Percentiles rank a stretch among this genome's conserved stretches.
Evolutionary conservation across 306 rosid genomes (phyloP).

Genomic region (Leucaena leucocephala): DNA sequence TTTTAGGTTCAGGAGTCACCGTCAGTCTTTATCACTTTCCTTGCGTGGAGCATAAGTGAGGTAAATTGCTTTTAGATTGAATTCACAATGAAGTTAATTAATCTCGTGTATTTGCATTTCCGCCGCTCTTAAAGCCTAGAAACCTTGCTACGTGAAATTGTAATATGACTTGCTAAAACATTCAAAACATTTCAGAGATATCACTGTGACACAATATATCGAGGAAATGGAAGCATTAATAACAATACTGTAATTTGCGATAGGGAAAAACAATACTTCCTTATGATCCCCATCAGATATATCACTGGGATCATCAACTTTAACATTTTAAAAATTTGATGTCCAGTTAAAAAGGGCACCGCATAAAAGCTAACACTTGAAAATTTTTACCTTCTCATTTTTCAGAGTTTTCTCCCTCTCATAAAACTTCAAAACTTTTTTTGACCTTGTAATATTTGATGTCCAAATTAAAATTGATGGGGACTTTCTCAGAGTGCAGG

Average conservation of each 20-base stretch:
- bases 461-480: conserved; percentile 24
- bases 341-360: neutral
- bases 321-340: neutral
- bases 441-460: neutral
- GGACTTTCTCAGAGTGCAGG: conserved; percentile 54
- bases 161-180: neutral
- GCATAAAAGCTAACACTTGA: neutral
- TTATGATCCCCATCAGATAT: neutral
- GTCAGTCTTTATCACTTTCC: conserved; percentile 70
- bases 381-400: neutral
- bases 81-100: neutral
- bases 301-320: neutral
- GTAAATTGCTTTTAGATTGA: conserved; percentile 42
- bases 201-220: no score
- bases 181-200: conserved; percentile 5
- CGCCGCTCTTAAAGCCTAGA: neutral
- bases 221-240: neutral
- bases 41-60: conserved; percentile 89
- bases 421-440: neutral
- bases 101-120: conserved; percentile 6
- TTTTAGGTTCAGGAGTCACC: conserved; percentile 71
- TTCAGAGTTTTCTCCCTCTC: neutral
- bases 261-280: neutral
- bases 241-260: neutral
- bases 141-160: no score